Conservation (phyloP, 2,329 filamentous ascomycete genomes). For the Colletotrichum trifolii region DNA sequence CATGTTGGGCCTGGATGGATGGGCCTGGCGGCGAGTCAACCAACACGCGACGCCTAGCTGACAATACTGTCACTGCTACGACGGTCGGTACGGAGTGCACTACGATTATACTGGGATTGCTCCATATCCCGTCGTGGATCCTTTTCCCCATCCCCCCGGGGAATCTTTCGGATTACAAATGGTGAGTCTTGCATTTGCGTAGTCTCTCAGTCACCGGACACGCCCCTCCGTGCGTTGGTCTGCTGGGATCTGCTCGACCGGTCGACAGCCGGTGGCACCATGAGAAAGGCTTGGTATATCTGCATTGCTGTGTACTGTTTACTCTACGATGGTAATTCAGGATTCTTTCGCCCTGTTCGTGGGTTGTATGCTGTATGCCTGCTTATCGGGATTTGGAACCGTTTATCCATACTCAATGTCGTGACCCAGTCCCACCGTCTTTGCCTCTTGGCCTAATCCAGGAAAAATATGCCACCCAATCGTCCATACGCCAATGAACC, state of each 20-base stretch:
- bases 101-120: neutral
- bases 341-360: too few species aligned
- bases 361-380: slow-evolving; percentile 1
- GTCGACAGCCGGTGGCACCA: too few species aligned
- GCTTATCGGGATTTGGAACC: slow-evolving; percentile 23
- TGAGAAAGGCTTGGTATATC: too few species aligned
- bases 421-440: slow-evolving; percentile 10
- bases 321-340: too few species aligned
- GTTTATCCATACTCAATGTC: neutral
- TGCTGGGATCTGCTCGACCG: too few species aligned
- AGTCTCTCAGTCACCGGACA: slow-evolving; percentile 1
- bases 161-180: slow-evolving; percentile 37
- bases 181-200: slow-evolving; percentile 20
- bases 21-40: slow-evolving; percentile 14
- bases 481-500: slow-evolving; percentile 24
- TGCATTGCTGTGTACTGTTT: too few species aligned
- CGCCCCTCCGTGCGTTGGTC: neutral
- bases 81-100: too few species aligned
- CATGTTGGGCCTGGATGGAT: too few species aligned
- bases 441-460: slow-evolving; percentile 6
- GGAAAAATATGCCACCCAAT: slow-evolving; percentile 5
- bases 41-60: slow-evolving; percentile 23
- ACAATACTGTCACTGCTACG: neutral
- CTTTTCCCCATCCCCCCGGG: slow-evolving; percentile 24
- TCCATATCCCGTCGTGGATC: slow-evolving; percentile 33